These are phyloP conservation scores for Plasmodium cynomolgi DNA, from an alignment of 169 alveolate species.

Conservation along the genomic window DNA sequence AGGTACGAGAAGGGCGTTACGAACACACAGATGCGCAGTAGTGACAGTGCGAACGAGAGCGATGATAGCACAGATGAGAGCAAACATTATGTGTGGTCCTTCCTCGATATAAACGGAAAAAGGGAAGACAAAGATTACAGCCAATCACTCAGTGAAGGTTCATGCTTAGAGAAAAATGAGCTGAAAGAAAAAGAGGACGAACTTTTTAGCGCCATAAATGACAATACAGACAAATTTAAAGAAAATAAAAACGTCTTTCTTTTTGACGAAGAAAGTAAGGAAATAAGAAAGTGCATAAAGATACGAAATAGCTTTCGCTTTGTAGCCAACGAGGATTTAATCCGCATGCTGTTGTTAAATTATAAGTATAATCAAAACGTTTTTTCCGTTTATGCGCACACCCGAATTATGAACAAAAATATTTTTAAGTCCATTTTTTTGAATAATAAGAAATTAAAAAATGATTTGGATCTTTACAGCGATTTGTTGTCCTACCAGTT, in stretches of 20 bases:
- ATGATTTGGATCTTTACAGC: conserved; percentile 38
- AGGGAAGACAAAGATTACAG: background rate
- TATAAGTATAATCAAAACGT: conserved; percentile 61
- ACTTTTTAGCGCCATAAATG: background rate
- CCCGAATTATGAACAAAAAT: conserved; percentile 14
- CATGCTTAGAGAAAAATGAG: background rate
- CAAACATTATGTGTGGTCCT: background rate
- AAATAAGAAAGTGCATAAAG: conserved; percentile 36
- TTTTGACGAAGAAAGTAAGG: conserved; percentile 40
- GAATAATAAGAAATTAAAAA: conserved; percentile 42
- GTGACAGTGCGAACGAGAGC: background rate
- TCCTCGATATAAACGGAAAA: background rate
- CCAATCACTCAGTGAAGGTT: background rate
- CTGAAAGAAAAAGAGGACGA: conserved; percentile 2
- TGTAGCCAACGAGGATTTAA: conserved; percentile 2
- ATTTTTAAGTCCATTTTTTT: conserved; percentile 46
- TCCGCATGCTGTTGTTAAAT: conserved; percentile 23
- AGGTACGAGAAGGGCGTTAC: background rate
- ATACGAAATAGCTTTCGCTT: conserved; percentile 47
- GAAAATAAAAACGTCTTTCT: conserved; percentile 40
- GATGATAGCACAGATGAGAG: background rate
- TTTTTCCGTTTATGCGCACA: conserved; percentile 23
- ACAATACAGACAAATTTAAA: conserved; percentile 4
- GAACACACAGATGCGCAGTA: background rate
- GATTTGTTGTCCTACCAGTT: conserved; percentile 19